Conservation (phyloP, 2,329 filamentous ascomycete genomes). For the Colletotrichum sp. region DNA sequence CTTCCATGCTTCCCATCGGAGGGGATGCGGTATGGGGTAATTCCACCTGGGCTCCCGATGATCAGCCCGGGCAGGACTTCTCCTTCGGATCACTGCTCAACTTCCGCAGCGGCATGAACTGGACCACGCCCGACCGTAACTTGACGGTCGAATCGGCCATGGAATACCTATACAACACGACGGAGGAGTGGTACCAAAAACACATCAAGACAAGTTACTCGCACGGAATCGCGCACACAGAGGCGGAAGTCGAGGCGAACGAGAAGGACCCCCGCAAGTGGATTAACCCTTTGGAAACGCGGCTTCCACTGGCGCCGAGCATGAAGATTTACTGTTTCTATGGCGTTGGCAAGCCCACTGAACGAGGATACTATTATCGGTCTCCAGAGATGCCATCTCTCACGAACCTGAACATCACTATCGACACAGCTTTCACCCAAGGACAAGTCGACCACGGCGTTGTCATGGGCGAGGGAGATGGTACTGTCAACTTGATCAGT, state of each 20-base stretch:
- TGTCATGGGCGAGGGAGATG: slow-evolving; percentile 94
- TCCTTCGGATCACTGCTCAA: slow-evolving; percentile 85
- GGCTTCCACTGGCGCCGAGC: slow-evolving; percentile 84
- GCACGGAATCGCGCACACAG: slow-evolving; percentile 83
- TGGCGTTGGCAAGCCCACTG: slow-evolving; percentile 90
- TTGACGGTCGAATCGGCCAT: slow-evolving; percentile 82
- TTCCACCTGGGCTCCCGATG: slow-evolving; percentile 85
- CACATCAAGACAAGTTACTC: slow-evolving; percentile 81
- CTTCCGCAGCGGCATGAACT: slow-evolving; percentile 73
- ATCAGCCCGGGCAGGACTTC: slow-evolving; percentile 72
- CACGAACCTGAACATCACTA: slow-evolving; percentile 76
- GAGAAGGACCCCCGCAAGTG: slow-evolving; percentile 81
- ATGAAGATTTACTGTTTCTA: slow-evolving; percentile 99
- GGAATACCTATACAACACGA: slow-evolving; percentile 76
- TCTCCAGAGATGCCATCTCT: slow-evolving; percentile 66
- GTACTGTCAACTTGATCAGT: slow-evolving; percentile 92
- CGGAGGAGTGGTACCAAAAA: slow-evolving; percentile 84
- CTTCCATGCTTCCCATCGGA: slow-evolving; percentile 94
- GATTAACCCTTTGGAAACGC: slow-evolving; percentile 92
- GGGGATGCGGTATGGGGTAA: slow-evolving; percentile 97
- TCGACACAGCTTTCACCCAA: slow-evolving; percentile 68
- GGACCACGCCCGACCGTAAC: slow-evolving; percentile 71
- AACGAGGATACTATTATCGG: slow-evolving; percentile 91
- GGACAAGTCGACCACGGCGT: slow-evolving; percentile 82
- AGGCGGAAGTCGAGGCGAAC: slow-evolving; percentile 80